phyloP scores from a whole-genome alignment of 108 stramenopile genomes.

The Nitzschia putrida region DNA sequence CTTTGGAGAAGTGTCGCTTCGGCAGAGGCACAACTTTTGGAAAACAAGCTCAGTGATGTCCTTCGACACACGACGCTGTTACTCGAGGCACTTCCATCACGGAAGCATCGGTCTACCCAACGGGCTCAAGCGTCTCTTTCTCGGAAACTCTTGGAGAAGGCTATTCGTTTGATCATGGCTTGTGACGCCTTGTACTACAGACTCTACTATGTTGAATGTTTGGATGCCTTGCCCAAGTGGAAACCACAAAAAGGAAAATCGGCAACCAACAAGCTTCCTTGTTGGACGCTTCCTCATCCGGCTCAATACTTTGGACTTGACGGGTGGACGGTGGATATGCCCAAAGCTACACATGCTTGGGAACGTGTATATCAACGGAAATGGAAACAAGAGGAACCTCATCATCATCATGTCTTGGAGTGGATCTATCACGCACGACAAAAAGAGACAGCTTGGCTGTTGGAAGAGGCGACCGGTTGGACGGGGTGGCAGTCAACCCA shows the following conservation, averaged over 20 bases:
- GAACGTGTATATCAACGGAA: background rate
- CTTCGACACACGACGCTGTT: background rate
- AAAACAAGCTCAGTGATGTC: constrained; percentile 18
- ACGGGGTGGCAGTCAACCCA: background rate
- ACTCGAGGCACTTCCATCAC: background rate
- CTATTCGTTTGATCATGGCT: constrained; percentile 39
- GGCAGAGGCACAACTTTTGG: constrained; percentile 6
- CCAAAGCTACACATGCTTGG: background rate
- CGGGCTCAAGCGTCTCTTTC: background rate
- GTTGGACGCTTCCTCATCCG: constrained; percentile 5
- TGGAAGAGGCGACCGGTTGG: constrained; percentile 26
- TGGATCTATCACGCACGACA: constrained; percentile 34
- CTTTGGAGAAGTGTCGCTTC: constrained; percentile 3
- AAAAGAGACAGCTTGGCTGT: constrained; percentile 31
- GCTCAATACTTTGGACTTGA: background rate
- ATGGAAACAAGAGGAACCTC: too few relatives aligned
- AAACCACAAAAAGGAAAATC: too few relatives aligned
- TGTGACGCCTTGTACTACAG: constrained; percentile 50
- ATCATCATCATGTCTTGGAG: constrained; percentile 26
- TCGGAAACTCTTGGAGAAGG: constrained; percentile 16
- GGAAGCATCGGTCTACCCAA: background rate
- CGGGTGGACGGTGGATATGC: background rate
- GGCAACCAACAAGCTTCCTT: constrained; percentile 21
- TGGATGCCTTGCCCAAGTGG: constrained; percentile 9
- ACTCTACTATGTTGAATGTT: constrained; percentile 47